Evolutionary conservation across 78 protist genomes (phyloP).

Genomic region (Chrysochromulina tobinii): DNA sequence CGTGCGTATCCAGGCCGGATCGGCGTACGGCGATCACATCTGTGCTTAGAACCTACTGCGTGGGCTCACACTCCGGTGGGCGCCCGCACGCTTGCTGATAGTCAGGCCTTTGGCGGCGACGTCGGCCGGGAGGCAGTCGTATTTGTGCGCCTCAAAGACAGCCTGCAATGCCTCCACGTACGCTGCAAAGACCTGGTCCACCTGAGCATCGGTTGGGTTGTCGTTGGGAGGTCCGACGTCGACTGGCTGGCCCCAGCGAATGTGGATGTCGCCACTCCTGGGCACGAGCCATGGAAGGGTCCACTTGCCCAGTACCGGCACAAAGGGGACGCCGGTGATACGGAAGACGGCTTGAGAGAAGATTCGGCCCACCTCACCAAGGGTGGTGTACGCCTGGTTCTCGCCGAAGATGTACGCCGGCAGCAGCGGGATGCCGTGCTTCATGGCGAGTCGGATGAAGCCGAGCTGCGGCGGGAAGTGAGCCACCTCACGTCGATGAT

Average conservation of each 20-base stretch:
- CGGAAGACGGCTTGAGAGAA: not conserved
- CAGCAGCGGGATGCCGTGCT: not conserved
- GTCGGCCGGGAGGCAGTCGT: not conserved
- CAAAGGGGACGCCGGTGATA: not conserved
- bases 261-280: not conserved
- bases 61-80: no score
- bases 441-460: not conserved
- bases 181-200: not conserved
- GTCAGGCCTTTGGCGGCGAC: not conserved
- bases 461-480: not conserved
- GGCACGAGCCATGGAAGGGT: not conserved
- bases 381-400: not conserved
- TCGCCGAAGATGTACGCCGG: not conserved
- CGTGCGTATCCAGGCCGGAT: no score
- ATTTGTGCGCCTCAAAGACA: not conserved
- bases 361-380: no score
- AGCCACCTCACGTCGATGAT: not conserved
- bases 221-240: not conserved
- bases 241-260: not conserved
- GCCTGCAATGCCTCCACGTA: not conserved
- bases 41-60: no score
- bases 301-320: not conserved
- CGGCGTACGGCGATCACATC: no score
- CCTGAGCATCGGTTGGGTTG: not conserved
- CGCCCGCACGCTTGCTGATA: no score